phyloP scores from a whole-genome alignment of 83 land plant genomes.

The Larix sibirica region DNA sequence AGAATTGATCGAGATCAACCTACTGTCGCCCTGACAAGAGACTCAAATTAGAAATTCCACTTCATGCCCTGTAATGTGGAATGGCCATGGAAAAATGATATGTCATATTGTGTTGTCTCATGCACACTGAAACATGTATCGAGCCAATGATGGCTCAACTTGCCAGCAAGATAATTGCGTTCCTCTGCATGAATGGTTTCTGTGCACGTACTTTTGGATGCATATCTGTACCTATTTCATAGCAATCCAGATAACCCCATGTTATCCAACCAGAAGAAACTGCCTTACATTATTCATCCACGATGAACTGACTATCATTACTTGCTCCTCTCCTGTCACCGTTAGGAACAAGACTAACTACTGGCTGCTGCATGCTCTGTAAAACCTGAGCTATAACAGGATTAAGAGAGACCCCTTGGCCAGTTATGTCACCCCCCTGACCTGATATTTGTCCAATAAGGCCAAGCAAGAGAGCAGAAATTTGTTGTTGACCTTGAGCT shows the following conservation, averaged over 20 bases:
- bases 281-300: slow-evolving; percentile 1
- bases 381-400: background rate
- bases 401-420: slow-evolving; percentile 11
- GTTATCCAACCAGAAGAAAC: background rate
- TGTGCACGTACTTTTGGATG: background rate
- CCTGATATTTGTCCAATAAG: slow-evolving; percentile 48
- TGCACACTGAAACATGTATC: background rate
- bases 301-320: slow-evolving; percentile 5
- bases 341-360: slow-evolving; percentile 9
- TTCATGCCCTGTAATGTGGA: background rate
- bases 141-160: background rate
- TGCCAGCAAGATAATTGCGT: background rate
- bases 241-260: background rate
- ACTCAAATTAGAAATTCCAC: background rate
- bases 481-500: slow-evolving; percentile 55
- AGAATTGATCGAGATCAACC: slow-evolving; percentile 1
- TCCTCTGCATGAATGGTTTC: background rate
- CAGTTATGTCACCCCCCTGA: slow-evolving; percentile 33
- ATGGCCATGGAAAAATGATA: background rate
- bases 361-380: slow-evolving; percentile 1
- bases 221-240: background rate
- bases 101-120: background rate
- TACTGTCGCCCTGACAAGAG: background rate
- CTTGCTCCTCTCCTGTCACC: slow-evolving; percentile 8
- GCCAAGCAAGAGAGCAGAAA: slow-evolving; percentile 37